Conservation (phyloP, 805 yeast species). For the Schwanniomyces sp. region DNA sequence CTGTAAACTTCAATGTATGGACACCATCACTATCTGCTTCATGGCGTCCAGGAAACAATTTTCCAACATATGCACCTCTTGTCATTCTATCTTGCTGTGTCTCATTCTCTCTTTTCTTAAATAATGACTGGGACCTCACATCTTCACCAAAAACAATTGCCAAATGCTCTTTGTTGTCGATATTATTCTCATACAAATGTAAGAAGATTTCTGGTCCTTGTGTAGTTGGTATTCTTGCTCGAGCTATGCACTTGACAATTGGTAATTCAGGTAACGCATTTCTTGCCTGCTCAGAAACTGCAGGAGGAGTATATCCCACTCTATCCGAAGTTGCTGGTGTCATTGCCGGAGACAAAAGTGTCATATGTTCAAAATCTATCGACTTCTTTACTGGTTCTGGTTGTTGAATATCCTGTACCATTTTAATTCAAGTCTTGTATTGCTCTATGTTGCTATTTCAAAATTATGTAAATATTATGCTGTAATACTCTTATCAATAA, state of each 20-base stretch:
- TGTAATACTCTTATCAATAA: background rate
- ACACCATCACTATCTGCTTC: slow-evolving; percentile 59
- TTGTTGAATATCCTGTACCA: slow-evolving; percentile 4
- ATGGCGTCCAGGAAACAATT: slow-evolving; percentile 80
- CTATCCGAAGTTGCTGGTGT: slow-evolving; percentile 14
- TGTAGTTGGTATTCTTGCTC: slow-evolving; percentile 96
- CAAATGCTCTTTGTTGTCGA: slow-evolving; percentile 90
- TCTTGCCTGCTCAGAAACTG: slow-evolving; percentile 24
- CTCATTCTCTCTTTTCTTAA: slow-evolving; percentile 61
- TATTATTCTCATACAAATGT: slow-evolving; percentile 82
- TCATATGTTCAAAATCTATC: slow-evolving; percentile 17
- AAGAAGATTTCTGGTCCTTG: slow-evolving; percentile 91
- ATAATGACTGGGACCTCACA: slow-evolving; percentile 75
- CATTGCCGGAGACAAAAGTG: slow-evolving; percentile 21
- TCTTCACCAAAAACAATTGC: slow-evolving; percentile 97
- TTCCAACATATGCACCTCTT: slow-evolving; percentile 96
- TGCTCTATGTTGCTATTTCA: background rate
- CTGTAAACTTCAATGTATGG: slow-evolving; percentile 29
- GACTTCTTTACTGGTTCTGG: slow-evolving; percentile 5
- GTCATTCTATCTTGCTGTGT: slow-evolving; percentile 94
- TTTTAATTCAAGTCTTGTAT: background rate
- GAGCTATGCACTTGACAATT: slow-evolving; percentile 77
- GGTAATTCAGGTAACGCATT: slow-evolving; percentile 54
- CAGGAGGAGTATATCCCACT: slow-evolving; percentile 12
- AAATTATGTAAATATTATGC: too few species aligned